phyloP scores from a whole-genome alignment of 768 basidiomycete genomes.

The Imleria badia region DNA sequence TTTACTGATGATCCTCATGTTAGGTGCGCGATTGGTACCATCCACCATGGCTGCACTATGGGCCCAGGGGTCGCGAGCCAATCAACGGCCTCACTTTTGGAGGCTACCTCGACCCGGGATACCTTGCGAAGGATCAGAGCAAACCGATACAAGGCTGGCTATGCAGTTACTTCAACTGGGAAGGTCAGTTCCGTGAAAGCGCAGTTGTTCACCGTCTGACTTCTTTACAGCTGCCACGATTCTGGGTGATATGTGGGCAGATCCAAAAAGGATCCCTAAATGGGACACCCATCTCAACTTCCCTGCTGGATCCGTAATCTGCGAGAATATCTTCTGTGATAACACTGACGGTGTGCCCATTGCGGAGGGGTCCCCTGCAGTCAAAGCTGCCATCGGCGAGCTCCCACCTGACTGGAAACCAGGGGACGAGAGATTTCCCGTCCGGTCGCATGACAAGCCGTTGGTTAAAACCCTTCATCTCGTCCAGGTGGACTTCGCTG shows the following conservation, averaged over 20 bases:
- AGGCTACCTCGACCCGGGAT: not conserved
- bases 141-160: not conserved
- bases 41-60: not conserved
- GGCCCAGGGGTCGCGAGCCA: not conserved
- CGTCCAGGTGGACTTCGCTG: not conserved
- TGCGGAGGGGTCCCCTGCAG: not conserved
- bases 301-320: not conserved
- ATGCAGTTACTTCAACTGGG: slow-evolving; percentile 5
- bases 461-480: not conserved
- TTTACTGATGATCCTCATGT: not conserved
- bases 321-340: slow-evolving; percentile 3
- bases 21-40: not conserved
- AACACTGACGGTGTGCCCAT: not conserved
- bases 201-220: not conserved
- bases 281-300: not conserved
- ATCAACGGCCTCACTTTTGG: not conserved
- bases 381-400: not conserved
- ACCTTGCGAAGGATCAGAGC: not conserved
- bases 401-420: not conserved
- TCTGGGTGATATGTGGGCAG: not conserved
- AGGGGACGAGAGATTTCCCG: not conserved
- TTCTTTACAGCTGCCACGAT: not conserved
- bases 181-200: not conserved
- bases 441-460: not conserved
- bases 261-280: not conserved